A percentile compares a stretch with the other conserved stretches of the same genome.
phyloP scores from a whole-genome alignment of 1,139 yeast genomes.

The Taiozyma onychis region DNA sequence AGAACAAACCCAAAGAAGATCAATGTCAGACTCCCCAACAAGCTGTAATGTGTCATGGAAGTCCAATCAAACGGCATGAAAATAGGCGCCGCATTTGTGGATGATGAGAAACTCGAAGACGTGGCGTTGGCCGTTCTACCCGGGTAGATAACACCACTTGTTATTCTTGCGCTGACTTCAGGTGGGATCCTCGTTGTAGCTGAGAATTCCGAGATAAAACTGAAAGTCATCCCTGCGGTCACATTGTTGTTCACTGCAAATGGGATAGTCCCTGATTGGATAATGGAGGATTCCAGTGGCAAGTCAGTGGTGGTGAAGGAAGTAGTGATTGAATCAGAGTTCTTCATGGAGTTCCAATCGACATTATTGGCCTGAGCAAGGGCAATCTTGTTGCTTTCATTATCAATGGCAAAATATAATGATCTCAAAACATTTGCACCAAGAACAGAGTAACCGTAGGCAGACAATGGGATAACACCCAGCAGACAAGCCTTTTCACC shows the following conservation, averaged over 20 bases:
- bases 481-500: conserved; percentile 61
- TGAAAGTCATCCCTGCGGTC: conserved; percentile 23
- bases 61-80: not conserved
- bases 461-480: conserved; percentile 45
- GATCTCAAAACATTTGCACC: conserved; percentile 58
- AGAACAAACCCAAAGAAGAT: not conserved
- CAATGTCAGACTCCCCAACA: not conserved
- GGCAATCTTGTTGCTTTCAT: conserved; percentile 53
- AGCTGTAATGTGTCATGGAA: not conserved
- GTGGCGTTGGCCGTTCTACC: conserved; percentile 5
- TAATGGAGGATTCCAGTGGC: conserved; percentile 23
- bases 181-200: conserved; percentile 5
- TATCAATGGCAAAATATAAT: conserved; percentile 62
- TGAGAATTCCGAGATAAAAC: not conserved
- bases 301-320: conserved; percentile 5
- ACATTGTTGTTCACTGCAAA: conserved; percentile 36
- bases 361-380: conserved; percentile 40
- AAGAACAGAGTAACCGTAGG: conserved; percentile 48
- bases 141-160: conserved; percentile 12
- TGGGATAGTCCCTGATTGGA: conserved; percentile 42
- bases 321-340: not conserved
- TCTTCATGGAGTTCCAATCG: not conserved
- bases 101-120: not conserved
- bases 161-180: conserved; percentile 14
- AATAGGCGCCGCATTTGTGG: not conserved